Base-by-base conservation (phyloP, 2,329 filamentous ascomycete genomes). In the Monosporascus sp. region DNA sequence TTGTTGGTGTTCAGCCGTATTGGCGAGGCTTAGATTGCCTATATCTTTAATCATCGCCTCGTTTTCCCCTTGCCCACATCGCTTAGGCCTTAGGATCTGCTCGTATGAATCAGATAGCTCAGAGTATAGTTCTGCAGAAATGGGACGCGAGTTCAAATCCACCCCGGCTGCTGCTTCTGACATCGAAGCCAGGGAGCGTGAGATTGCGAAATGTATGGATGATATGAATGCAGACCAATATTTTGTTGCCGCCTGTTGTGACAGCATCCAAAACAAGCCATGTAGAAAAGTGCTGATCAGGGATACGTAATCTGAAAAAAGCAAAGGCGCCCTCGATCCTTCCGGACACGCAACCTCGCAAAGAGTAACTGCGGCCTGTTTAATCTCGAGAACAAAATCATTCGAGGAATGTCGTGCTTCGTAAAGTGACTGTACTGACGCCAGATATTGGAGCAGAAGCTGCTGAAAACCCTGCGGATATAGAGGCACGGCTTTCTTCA, bases 271-370 rank as follows among this genome's bases (percentile, higher is more conserved):
- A 37, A 57, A 48, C 14, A 69, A 40, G 6, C 54, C 58, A 48
- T 62, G 55, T 17, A 63, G 40, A 5, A 79, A 56, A 2, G 67
- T 61, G 40, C 68, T 64, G 26, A 70, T 60, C 18, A 77, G 67
- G 6, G 67, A 70, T 11, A 77, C 53, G 51, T 76, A 76, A 55
- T 78, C 72, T 15, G 63, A 54, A n/a, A 77, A 63, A 1, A 66
- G 64, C 6, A 62, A 58, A 1, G 59, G 58, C 3, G 60, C 54
- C 2, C 53, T 58, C 1, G 71, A 69, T 0, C 73, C 54, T 41
- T 72, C 67, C 1, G 77, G 79, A 61, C 77, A 80, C 28, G 77
- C 76, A 48, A 82, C 69, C 51, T 74, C 78, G 3, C 76, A 75
- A 3, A 84, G 58, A 2, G 76, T 70, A 9, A 71, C 69, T 4